Base-by-base conservation (phyloP, 306 rosid genomes). In the Medicago arabica region DNA sequence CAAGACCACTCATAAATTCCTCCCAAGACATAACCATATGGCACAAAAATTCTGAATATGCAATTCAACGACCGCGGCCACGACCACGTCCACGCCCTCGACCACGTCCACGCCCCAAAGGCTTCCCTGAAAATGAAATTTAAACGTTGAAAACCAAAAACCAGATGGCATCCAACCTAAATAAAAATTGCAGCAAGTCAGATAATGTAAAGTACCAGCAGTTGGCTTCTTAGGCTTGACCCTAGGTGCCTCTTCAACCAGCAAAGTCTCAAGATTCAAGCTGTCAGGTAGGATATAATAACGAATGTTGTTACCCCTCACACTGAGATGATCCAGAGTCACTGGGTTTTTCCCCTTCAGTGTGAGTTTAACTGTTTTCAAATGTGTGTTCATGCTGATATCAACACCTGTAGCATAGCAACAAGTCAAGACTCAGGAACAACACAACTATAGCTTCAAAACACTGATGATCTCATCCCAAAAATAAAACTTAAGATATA, bases 191-290 rank as follows among this genome's bases (percentile, higher is more conserved):
- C 61, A 47, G 46, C 8, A 36, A 69, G 67, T 38, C 65, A 43
- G 4, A 66, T 5, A 14, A 65, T 53, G 15, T 54, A 23, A 50
- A 76, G 18, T 85, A 91, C 98, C 98, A 31, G 98, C 98, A 82
- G 97, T 89, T 40, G 97, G 92, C 84, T 91, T 93, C 89, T 91
- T 93, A 62, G 98, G 98, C 86, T 93, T 93, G 85, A 93, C 93
- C 83, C 97, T 83, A 16, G 98, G 97, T 6, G 86, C 36, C 69
- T 83, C 86, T 78, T 83, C 86, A 53, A 83, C 86, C 72, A 83
- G 83, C 43, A 83, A 53, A 61, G 86, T 83, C 80, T 83, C 86
- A 14, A 83, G 86, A 78, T 83, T 83, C 83, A 83, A 83, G 78
- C 86, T 83, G 80, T 83, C 86, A 12, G 86, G 86, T 78, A 83